Evolutionary conservation across 495 filamentous ascomycete species (phyloP).

Genomic region (Penicillium longicatenatum): DNA sequence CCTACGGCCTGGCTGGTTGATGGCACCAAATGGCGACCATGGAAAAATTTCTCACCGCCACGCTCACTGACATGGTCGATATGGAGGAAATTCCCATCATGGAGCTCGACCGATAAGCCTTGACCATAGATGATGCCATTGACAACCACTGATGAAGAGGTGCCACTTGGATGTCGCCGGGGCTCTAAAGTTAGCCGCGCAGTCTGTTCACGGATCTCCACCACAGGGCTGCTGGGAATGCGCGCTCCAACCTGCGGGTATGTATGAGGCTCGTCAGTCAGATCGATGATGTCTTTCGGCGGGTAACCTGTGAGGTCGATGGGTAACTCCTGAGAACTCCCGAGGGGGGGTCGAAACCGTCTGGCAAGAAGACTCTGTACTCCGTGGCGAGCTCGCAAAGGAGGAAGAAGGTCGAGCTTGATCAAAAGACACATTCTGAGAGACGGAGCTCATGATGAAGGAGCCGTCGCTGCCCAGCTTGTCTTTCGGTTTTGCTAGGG

Average conservation of each 20-base stretch:
- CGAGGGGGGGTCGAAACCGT: background rate
- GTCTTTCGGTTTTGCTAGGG: background rate
- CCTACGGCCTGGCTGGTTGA: background rate
- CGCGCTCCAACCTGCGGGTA: background rate
- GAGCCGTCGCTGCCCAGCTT: background rate
- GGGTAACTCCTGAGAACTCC: background rate
- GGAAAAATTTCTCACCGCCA: background rate
- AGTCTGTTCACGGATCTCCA: background rate
- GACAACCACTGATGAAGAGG: background rate
- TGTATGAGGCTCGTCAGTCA: background rate
- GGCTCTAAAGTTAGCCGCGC: background rate
- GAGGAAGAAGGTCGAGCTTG: background rate
- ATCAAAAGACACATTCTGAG: background rate
- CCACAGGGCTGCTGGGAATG: background rate
- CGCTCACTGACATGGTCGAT: background rate
- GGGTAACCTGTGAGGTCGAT: background rate
- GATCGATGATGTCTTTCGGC: background rate
- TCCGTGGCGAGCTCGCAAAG: background rate
- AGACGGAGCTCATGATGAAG: background rate
- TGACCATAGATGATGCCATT: background rate
- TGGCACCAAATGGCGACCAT: background rate
- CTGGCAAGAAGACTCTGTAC: background rate
- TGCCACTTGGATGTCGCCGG: too few relatives aligned
- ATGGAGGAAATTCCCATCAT: background rate
- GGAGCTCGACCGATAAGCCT: conserved; percentile 2